Evolutionary conservation across 2,329 filamentous ascomycete genomes (phyloP).

Genomic region (Aspergillus fructus): DNA sequence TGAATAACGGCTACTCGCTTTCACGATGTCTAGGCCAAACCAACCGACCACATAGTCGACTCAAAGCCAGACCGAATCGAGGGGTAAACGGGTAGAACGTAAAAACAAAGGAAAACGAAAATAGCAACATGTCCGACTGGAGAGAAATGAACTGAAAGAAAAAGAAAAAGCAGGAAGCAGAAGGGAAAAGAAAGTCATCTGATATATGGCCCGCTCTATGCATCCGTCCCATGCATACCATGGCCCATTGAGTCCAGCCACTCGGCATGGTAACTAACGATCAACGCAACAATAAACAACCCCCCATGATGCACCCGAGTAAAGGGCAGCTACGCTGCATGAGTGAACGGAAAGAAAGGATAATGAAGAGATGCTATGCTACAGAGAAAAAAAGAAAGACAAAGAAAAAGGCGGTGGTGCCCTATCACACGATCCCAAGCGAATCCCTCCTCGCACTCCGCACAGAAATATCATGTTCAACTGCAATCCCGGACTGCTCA

Average conservation of each 20-base stretch:
- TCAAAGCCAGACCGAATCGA: too few species aligned
- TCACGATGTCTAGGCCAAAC: too few species aligned
- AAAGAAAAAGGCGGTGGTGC: not conserved
- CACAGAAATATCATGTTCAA: constrained; percentile 32
- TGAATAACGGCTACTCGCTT: not conserved
- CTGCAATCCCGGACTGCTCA: constrained; percentile 25
- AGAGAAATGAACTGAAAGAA: not conserved
- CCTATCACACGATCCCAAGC: constrained; percentile 2
- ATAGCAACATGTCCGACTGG: not conserved
- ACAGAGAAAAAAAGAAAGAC: not conserved
- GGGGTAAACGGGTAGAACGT: too few species aligned
- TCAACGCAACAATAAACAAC: not conserved
- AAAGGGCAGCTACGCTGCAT: not conserved
- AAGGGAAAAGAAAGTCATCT: too few species aligned
- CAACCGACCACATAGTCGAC: too few species aligned
- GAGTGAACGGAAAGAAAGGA: not conserved
- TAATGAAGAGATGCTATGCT: not conserved
- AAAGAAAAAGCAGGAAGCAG: not conserved
- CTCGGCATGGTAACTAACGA: not conserved
- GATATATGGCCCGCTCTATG: not conserved
- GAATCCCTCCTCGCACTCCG: constrained; percentile 17
- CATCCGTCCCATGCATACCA: not conserved
- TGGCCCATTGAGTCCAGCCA: not conserved
- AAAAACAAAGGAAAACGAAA: too few species aligned
- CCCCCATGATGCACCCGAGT: not conserved